A percentile compares a stretch with the other conserved stretches of the same genome.
These are phyloP conservation scores for Hygrocybe coccinea DNA, from an alignment of 768 basidiomycete species.

Conservation along the genomic window DNA sequence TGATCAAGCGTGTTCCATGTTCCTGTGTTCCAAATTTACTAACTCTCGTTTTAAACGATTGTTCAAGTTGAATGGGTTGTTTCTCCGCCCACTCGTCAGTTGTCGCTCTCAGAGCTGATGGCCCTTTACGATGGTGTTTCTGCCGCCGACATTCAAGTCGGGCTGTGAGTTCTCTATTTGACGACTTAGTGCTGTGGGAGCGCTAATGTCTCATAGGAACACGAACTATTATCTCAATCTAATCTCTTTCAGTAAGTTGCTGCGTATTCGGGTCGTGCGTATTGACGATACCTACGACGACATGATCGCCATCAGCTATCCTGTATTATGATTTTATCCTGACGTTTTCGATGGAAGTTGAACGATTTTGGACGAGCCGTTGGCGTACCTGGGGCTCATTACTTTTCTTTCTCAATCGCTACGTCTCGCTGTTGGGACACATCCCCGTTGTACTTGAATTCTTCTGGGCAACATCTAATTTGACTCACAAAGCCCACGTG, in stretches of 20 bases:
- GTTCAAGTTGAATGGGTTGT: too few species aligned
- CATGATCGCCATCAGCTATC: conserved; percentile 24
- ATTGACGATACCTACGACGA: not conserved
- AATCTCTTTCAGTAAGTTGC: conserved; percentile 25
- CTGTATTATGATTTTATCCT: conserved; percentile 45
- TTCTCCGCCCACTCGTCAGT: too few species aligned
- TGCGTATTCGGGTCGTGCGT: not conserved
- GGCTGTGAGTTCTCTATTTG: not conserved
- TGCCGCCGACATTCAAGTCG: not conserved
- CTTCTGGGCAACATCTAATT: conserved; percentile 28
- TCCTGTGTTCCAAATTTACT: too few species aligned
- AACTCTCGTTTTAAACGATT: too few species aligned
- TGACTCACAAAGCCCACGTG: conserved; percentile 24
- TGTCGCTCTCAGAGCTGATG: not conserved
- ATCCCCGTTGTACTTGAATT: conserved; percentile 33
- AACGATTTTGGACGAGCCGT: conserved; percentile 38
- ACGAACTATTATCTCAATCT: conserved; percentile 20
- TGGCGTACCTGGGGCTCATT: conserved; percentile 29
- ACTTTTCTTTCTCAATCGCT: conserved; percentile 42
- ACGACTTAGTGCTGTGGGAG: not conserved
- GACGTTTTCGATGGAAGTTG: conserved; percentile 40
- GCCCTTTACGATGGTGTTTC: not conserved
- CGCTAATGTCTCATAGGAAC: conserved; percentile 10
- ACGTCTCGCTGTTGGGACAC: conserved; percentile 36
- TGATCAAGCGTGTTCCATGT: too few species aligned